Evolutionary conservation across 2,329 filamentous ascomycete genomes (phyloP).

Genomic region (Phialemoniopsis sp.): DNA sequence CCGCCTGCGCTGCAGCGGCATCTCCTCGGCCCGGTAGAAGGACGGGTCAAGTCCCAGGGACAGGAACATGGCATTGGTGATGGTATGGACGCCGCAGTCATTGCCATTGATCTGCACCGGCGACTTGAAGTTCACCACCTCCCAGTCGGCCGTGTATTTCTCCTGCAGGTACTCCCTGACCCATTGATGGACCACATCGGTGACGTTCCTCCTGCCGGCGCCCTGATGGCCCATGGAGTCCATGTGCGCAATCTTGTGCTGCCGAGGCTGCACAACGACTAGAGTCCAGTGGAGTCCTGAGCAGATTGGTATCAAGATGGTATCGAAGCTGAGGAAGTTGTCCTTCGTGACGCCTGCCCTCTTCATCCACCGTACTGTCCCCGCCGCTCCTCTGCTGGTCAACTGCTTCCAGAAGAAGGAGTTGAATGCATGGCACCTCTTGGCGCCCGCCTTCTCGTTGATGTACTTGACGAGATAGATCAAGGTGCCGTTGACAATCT

Average conservation of each 20-base stretch:
- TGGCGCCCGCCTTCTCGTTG: slow-evolving; percentile 53
- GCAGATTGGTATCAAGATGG: slow-evolving; percentile 68
- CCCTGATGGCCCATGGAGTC: slow-evolving; percentile 56
- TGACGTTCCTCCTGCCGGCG: slow-evolving; percentile 27
- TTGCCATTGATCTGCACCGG: slow-evolving; percentile 61
- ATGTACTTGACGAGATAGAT: slow-evolving; percentile 54
- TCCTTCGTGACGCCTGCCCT: slow-evolving; percentile 51
- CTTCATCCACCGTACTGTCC: slow-evolving; percentile 51
- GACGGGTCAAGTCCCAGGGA: slow-evolving; percentile 49
- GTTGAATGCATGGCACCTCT: slow-evolving; percentile 59
- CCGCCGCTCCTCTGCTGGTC: slow-evolving; percentile 37
- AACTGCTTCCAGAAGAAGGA: slow-evolving; percentile 63
- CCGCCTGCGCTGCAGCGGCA: slow-evolving; percentile 55
- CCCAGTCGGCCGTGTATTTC: slow-evolving; percentile 59
- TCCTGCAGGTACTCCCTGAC: slow-evolving; percentile 53
- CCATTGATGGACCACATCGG: slow-evolving; percentile 45
- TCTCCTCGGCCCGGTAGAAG: slow-evolving; percentile 45
- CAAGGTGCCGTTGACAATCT: slow-evolving; percentile 66
- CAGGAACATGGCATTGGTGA: slow-evolving; percentile 67
- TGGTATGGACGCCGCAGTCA: slow-evolving; percentile 76
- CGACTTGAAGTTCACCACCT: slow-evolving; percentile 40
- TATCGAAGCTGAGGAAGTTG: slow-evolving; percentile 62
- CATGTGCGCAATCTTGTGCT: slow-evolving; percentile 61
- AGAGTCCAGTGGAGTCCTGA: slow-evolving; percentile 66
- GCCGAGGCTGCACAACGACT: slow-evolving; percentile 59